Evolutionary conservation across 441 rosid genomes (phyloP), one percentile per base, ranked within the genome.

Genomic region (Adansonia rubrostipa): DNA sequence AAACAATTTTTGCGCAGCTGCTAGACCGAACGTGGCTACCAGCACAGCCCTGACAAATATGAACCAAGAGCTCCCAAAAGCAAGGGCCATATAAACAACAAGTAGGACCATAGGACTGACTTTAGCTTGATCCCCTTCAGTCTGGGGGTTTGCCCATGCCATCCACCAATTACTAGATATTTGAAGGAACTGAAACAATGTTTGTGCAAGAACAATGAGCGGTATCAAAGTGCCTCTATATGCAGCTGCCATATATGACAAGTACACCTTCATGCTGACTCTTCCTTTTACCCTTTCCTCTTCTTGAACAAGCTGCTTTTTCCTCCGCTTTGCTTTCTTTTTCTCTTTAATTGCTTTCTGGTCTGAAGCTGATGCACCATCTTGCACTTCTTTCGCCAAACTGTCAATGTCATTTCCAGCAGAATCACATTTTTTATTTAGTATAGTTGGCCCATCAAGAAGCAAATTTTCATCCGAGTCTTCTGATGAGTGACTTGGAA

Each of bases 71-170:
- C 99, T 96, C 60, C 99, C 99, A 86, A 96, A 96, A 79, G 99
- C 98, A 85, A 96, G 94, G 65, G 96, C 98, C 78, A 96, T 96
- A 82, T 90, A 96, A 85, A 96, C 97, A 75, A 93, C 79, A 63
- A 96, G 90, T 82, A 96, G 97, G 82, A 89, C 89, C 87, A 92
- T 89, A 15, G 98, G 90, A 82, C 85, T 77, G 80, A 92, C 98
- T 88, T 91, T 96, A 45, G 99, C 88, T 74, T 86, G 82, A 75
- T 90, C 99, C 71, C 98, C 99, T 91, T 88, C 97, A 22, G 96
- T 92, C 83, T 94, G 99, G 76, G 99, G 99, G 86, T 94, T 97
- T 61, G 98, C 98, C 99, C 99, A 97, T 73, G 99, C 99, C 99
- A 96, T 97, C 99, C 99, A 97, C 99, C 99, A 97, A 84, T 89